Base-by-base conservation (phyloP, 306 rosid species). In the Inga oerstediana region DNA sequence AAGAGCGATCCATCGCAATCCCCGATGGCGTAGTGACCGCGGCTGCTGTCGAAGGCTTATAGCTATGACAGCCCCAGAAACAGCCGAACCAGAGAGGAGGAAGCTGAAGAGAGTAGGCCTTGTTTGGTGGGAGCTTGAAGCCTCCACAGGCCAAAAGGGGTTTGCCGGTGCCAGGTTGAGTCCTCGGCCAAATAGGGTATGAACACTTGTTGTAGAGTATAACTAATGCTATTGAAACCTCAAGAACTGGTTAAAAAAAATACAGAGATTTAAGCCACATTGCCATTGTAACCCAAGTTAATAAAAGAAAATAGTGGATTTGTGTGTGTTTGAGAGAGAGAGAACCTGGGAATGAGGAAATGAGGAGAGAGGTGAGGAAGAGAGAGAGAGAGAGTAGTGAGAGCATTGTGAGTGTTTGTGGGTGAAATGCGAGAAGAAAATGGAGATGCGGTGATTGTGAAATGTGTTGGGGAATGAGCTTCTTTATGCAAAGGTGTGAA, bases 21-120 rank as follows among this genome's bases (percentile, higher is more conserved):
- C 27, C 27, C 27, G 27, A 24, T 24, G 27, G 27, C 96, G 79
- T 98, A 95, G 16, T 80, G 91, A 5, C 99, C 99, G 0, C 85
- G 90, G 0, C 98, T 97, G 12, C 92, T 72, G 84, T 93, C 96
- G 85, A 95, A 95, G 72, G 92, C 30, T 85, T 98, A 95, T 24
- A 24, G 76, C 93, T 98, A 44, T 95, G 97, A 45, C 99, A 96
- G 69, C 97, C 99, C 99, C 99, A 95, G 87, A 95, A 82, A 79
- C 98, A 97, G 82, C 98, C 98, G 2, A 98, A 93, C 98, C 98
- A 95, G 80, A 90, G 97, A 0, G 94, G 82, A 0, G 99, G 99
- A 51, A 96, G 86, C 22, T 54, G 84, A 73, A 96, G 93, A 1
- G 93, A 4, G 85, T 85, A 72, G 80, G 88, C 93, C 66, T 85